Conservation (phyloP, 2,329 filamentous ascomycete genomes). For the Talaromyces sp. region DNA sequence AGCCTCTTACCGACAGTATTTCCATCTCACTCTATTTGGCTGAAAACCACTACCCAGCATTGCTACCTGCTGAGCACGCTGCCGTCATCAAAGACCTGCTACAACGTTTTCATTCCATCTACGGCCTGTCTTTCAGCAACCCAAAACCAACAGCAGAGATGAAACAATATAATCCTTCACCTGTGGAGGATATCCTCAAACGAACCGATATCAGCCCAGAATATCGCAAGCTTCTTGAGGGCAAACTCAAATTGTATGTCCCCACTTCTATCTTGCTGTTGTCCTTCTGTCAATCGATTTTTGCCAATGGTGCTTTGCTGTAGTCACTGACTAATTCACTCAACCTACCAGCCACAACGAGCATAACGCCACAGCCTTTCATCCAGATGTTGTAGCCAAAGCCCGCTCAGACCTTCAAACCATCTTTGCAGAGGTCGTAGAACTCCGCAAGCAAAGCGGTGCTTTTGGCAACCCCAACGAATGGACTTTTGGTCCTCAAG, state of each 20-base stretch:
- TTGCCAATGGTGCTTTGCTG: neutral
- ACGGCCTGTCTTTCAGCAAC: conserved; percentile 14
- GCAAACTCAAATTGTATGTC: conserved; percentile 17
- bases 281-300: neutral
- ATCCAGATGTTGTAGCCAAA: conserved; percentile 13
- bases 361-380: conserved; percentile 14
- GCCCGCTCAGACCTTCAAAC: conserved; percentile 15
- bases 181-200: conserved; percentile 14
- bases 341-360: conserved; percentile 7
- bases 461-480: neutral
- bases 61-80: conserved; percentile 9
- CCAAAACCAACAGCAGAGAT: conserved; percentile 12
- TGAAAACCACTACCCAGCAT: conserved; percentile 12
- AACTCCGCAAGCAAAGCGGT: conserved; percentile 13
- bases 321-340: neutral
- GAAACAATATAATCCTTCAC: conserved; percentile 14
- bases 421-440: conserved; percentile 16
- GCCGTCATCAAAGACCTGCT: conserved; percentile 11
- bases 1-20: conserved; percentile 12
- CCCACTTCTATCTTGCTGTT: neutral
- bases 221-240: conserved; percentile 16
- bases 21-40: conserved; percentile 17
- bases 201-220: conserved; percentile 18
- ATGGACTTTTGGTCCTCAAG: conserved; percentile 14
- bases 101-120: conserved; percentile 12